These are phyloP conservation scores for Senna siamea DNA, from an alignment of 306 rosid species.

Conservation along the genomic window DNA sequence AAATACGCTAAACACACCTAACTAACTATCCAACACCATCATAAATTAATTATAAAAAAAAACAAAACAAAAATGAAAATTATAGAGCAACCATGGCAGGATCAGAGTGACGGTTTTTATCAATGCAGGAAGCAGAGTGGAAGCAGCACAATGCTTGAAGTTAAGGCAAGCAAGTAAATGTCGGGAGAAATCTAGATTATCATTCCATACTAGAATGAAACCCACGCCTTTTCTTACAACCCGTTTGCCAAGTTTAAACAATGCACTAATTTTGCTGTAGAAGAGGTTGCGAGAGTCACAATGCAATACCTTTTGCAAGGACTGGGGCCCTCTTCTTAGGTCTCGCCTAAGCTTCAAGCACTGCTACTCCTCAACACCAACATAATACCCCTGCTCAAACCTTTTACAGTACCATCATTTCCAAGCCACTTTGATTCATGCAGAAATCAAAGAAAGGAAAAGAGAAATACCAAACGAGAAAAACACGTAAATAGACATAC, in stretches of 20 bases:
- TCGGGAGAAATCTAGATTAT: conserved; percentile 77
- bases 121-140: conserved; percentile 59
- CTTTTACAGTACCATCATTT: conserved; percentile 89
- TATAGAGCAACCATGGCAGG: conserved; percentile 42
- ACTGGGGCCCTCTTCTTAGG: conserved; percentile 78
- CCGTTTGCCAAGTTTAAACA: conserved; percentile 39
- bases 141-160: conserved; percentile 38
- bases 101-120: conserved; percentile 69
- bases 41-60: too few species aligned
- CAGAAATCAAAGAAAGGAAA: not conserved
- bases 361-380: conserved; percentile 36
- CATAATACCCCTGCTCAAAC: conserved; percentile 67
- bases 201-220: conserved; percentile 90
- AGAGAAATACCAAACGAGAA: not conserved
- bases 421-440: conserved; percentile 38
- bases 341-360: conserved; percentile 42
- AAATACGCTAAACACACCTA: too few species aligned
- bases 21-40: not conserved
- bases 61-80: not conserved
- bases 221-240: conserved; percentile 90
- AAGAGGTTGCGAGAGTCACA: conserved; percentile 94
- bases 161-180: conserved; percentile 29
- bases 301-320: conserved; percentile 66
- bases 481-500: not conserved
- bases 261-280: conserved; percentile 46